Evolutionary conservation across 208 protist species (phyloP), one percentile per base, ranked within the genome.

Genomic region (Trypanosoma congolense): DNA sequence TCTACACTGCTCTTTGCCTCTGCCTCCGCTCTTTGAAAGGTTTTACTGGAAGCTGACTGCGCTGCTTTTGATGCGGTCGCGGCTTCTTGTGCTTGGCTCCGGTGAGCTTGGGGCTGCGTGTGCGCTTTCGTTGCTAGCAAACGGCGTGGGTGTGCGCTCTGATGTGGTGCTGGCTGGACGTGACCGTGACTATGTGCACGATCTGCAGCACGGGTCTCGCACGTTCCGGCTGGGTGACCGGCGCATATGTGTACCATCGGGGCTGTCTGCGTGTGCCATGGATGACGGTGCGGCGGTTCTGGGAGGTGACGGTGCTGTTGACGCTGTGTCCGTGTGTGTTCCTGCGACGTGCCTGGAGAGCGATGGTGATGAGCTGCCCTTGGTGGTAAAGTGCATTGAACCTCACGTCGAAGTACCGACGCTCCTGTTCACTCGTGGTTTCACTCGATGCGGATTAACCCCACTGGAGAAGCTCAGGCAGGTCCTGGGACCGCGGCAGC

Each of bases 71-170:
- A 64, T 70, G 64, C 19, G 1, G 28, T 55, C 38, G 0, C 33
- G 55, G 24, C 42, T 70, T 6, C 31, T 64, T n/a, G 68, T 94
- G 16, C 30, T 94, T 9, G 87, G 87, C 9, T 65, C 71, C 0
- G 87, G 87, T 0, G 75, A 90, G 56, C 19, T 91, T 18, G 87
- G 71, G 1, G 76, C 58, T 21, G 87, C 87, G 4, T 90, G 83
- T 45, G 73, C 80, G 0, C 67, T 90, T 9, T 70, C 87, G 0
- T 65, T 94, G 12, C 62, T 69, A 14, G 71, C 80, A 10, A 60
- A 45, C 49, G 41, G 51, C 10, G 30, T 19, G 12, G 29, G 16
- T n/a, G 55, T 22, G 24, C 12, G 22, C 4, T 12, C 47, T 18
- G 24, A 38, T 21, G 58, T 72, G 16, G 56, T 58, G 19, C 55